These are phyloP conservation scores for Dictyostelium brefeldianum DNA, from an alignment of 78 protist genomes.

Conservation along the genomic window DNA sequence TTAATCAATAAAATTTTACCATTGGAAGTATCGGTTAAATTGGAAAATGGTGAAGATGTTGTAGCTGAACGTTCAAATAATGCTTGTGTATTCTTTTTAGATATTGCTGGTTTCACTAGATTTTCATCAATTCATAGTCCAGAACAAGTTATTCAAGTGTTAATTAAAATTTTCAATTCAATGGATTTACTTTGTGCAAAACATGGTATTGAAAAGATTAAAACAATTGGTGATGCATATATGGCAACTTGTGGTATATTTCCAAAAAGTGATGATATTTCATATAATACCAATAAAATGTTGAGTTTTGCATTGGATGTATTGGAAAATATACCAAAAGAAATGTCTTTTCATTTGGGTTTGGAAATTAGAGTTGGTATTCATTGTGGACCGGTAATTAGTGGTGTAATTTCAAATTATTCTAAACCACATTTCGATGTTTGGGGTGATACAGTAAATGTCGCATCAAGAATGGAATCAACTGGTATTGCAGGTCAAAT, in stretches of 20 bases:
- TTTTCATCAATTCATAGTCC: slow-evolving; percentile 69
- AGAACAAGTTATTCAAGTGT: slow-evolving; percentile 72
- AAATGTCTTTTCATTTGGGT: slow-evolving; percentile 32
- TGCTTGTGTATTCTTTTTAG: slow-evolving; percentile 84
- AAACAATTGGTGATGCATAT: slow-evolving; percentile 89
- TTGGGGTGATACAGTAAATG: slow-evolving; percentile 93
- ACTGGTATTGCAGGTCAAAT: slow-evolving; percentile 81
- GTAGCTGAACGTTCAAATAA: slow-evolving; percentile 36
- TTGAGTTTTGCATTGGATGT: slow-evolving; percentile 37
- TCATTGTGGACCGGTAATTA: slow-evolving; percentile 88
- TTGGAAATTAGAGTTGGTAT: slow-evolving; percentile 81
- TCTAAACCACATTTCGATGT: slow-evolving; percentile 79
- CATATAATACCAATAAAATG: slow-evolving; percentile 16
- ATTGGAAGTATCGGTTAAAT: slow-evolving; percentile 40
- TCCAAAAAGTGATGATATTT: slow-evolving; percentile 12
- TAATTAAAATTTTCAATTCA: slow-evolving; percentile 83
- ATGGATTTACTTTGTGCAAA: slow-evolving; percentile 79
- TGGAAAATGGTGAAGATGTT: slow-evolving; percentile 60
- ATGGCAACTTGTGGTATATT: slow-evolving; percentile 80
- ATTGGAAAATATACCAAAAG: slow-evolving; percentile 30
- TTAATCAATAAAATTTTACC: slow-evolving; percentile 69
- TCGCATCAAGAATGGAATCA: slow-evolving; percentile 85
- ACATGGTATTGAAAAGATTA: slow-evolving; percentile 89
- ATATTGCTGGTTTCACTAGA: slow-evolving; percentile 90
- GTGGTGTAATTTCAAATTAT: slow-evolving; percentile 84